These are phyloP conservation scores for Xanthoconium stramineum DNA, from an alignment of 768 basidiomycete species.

Conservation along the genomic window DNA sequence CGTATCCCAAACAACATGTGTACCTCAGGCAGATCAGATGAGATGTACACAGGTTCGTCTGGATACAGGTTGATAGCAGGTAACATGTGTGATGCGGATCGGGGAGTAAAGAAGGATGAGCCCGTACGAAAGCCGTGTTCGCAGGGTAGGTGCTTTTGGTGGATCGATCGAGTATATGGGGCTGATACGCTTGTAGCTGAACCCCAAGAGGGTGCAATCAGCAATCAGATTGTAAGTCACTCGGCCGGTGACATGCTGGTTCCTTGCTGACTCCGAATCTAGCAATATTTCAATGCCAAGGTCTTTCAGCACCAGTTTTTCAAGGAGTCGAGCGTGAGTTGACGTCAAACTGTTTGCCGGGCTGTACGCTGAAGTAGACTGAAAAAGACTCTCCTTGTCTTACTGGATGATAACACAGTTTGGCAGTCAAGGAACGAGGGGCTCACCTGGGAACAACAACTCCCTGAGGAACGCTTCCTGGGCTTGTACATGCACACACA, in stretches of 20 bases:
- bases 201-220: conserved; percentile 73
- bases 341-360: background rate
- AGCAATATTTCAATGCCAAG: conserved; percentile 66
- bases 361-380: background rate
- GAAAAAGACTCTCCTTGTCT: conserved; percentile 74
- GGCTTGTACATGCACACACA: conserved; percentile 86
- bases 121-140: conserved; percentile 73
- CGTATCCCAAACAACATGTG: conserved; percentile 79
- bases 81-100: conserved; percentile 68
- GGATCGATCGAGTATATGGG: background rate
- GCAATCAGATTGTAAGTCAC: conserved; percentile 65
- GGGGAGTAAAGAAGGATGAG: conserved; percentile 66
- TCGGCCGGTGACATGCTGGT: background rate
- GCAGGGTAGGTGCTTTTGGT: conserved; percentile 44
- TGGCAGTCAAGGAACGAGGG: conserved; percentile 98
- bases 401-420: conserved; percentile 69
- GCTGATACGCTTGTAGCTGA: conserved; percentile 46
- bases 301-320: conserved; percentile 84
- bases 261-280: conserved; percentile 9
- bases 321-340: conserved; percentile 63
- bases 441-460: conserved; percentile 78
- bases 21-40: conserved; percentile 40
- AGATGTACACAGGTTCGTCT: conserved; percentile 81
- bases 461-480: conserved; percentile 62
- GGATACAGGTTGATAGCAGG: conserved; percentile 93